Conservation (phyloP, 345 rosid genomes). For the Cardamine occulta region DNA sequence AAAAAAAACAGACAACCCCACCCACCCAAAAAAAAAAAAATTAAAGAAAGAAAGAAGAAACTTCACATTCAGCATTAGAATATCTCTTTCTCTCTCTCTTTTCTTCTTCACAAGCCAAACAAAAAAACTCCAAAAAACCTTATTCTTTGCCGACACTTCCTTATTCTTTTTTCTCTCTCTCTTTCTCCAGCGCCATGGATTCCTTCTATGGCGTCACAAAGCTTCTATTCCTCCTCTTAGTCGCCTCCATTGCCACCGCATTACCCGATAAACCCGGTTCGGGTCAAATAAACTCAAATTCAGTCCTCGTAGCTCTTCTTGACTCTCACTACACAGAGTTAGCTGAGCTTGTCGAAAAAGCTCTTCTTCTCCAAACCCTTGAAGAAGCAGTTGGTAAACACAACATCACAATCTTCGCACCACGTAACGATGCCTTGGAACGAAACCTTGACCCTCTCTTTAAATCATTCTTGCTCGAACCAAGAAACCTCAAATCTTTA, state of each 20-base stretch:
- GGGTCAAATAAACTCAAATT: conserved; percentile 80
- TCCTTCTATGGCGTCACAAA: conserved; percentile 49
- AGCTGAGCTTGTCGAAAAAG: conserved; percentile 88
- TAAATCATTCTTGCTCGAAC: conserved; percentile 90
- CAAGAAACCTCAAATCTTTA: conserved; percentile 79
- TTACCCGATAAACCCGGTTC: conserved; percentile 53
- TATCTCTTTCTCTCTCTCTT: conserved; percentile 35
- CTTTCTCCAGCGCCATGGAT: conserved; percentile 57
- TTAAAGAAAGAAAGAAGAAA: conserved; percentile 41
- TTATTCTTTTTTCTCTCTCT: conserved; percentile 26
- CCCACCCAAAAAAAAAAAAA: conserved; percentile 15
- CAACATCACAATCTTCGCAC: conserved; percentile 94
- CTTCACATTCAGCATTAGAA: conserved; percentile 31
- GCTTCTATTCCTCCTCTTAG: conserved; percentile 44
- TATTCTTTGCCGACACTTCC: conserved; percentile 44
- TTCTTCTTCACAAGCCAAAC: conserved; percentile 30
- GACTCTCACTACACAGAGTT: conserved; percentile 95
- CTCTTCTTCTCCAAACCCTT: conserved; percentile 82
- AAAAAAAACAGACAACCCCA: neutral
- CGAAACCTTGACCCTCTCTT: conserved; percentile 84
- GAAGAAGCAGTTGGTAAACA: conserved; percentile 84
- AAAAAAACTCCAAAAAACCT: conserved; percentile 29
- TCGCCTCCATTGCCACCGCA: conserved; percentile 44
- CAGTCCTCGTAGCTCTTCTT: conserved; percentile 90
- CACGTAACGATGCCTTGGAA: conserved; percentile 82